Conservation (phyloP, 129 eudicot species). For the Glebionis coronaria region DNA sequence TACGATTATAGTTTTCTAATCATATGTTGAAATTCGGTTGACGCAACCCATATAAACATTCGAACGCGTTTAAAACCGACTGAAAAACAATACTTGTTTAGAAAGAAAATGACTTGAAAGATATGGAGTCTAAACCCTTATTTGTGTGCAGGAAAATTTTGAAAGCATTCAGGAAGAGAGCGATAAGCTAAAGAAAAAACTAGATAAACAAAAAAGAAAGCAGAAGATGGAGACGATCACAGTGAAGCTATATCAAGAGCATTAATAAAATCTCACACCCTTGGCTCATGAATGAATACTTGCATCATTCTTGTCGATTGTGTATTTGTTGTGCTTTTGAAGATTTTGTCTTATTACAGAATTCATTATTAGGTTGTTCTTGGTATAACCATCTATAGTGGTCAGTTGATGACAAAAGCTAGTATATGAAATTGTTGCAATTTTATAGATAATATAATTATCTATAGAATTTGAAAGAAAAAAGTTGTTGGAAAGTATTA, state of each 20-base stretch:
- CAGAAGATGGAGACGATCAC: slow-evolving; percentile 97
- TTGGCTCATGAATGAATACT: not conserved
- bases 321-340: not conserved
- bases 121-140: too few species aligned
- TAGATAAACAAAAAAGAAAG: slow-evolving; percentile 72
- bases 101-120: too few species aligned
- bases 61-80: too few species aligned
- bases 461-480: too few species aligned
- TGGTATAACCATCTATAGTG: slow-evolving; percentile 36
- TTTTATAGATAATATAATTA: too few species aligned
- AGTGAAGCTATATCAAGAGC: slow-evolving; percentile 82
- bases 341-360: not conserved
- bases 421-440: not conserved
- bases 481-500: too few species aligned
- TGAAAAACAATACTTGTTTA: too few species aligned
- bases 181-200: slow-evolving; percentile 62
- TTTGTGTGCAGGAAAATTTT: too few species aligned
- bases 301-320: not conserved
- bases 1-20: too few species aligned
- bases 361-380: slow-evolving; percentile 20
- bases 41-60: too few species aligned
- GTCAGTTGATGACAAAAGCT: slow-evolving; percentile 25
- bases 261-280: too few species aligned
- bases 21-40: too few species aligned
- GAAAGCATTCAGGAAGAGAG: slow-evolving; percentile 80